phyloP scores from a whole-genome alignment of 2,329 filamentous ascomycete species.

The Colletotrichum limetticola region DNA sequence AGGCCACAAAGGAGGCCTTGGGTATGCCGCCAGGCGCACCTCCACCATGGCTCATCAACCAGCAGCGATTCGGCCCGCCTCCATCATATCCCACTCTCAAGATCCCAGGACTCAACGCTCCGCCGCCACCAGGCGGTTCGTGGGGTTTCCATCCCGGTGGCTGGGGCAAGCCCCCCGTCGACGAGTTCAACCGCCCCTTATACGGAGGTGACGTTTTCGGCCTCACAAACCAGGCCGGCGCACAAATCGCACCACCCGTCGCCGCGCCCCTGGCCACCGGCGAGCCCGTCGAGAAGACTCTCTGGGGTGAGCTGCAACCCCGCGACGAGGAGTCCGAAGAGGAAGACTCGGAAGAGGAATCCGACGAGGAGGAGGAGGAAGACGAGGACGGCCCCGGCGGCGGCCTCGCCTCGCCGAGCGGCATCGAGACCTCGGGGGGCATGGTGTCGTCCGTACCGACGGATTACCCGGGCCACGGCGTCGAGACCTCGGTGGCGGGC shows the following conservation, averaged over 20 bases:
- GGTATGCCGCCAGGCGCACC: constrained; percentile 94
- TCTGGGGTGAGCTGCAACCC: constrained; percentile 93
- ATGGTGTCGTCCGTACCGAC: constrained; percentile 84
- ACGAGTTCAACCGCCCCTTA: constrained; percentile 90
- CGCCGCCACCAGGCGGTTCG: constrained; percentile 85
- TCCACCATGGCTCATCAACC: constrained; percentile 96
- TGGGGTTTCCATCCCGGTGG: constrained; percentile 98
- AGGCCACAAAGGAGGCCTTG: constrained; percentile 89
- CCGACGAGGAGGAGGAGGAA: constrained; percentile 73
- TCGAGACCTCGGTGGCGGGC: constrained; percentile 79
- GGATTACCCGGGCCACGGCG: constrained; percentile 76
- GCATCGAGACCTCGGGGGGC: constrained; percentile 83
- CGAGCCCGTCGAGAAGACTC: constrained; percentile 84
- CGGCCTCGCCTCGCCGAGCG: constrained; percentile 79
- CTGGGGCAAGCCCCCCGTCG: constrained; percentile 94
- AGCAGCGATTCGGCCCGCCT: constrained; percentile 92
- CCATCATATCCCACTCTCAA: constrained; percentile 96
- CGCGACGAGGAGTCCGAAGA: constrained; percentile 80
- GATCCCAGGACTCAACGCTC: constrained; percentile 93
- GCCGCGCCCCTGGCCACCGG: constrained; percentile 57
- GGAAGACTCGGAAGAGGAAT: constrained; percentile 78
- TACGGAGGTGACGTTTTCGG: constrained; percentile 97
- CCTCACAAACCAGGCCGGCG: constrained; percentile 62
- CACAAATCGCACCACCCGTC: constrained; percentile 46
- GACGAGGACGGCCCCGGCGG: constrained; percentile 72